Conservation (phyloP, 1,284 basidiomycete genomes). For the Melampsora larici-populina region DNA sequence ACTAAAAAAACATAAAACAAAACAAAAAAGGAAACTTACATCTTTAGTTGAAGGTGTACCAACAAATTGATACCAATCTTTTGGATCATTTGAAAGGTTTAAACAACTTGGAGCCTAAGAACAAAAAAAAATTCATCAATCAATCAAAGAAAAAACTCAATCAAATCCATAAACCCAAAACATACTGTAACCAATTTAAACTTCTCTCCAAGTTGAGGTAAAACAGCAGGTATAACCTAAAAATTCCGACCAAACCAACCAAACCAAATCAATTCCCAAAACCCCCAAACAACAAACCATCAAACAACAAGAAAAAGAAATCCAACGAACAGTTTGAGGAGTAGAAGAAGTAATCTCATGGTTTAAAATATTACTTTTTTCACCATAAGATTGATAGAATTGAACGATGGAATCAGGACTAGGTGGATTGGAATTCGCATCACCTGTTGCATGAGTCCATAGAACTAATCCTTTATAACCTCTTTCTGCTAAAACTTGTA, state of each 20-base stretch:
- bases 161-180: not conserved
- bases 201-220: not conserved
- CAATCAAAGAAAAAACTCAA: no score
- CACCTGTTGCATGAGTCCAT: constrained; percentile 32
- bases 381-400: constrained; percentile 20
- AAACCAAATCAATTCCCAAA: not conserved
- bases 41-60: constrained; percentile 4
- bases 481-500: constrained; percentile 47
- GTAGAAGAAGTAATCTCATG: constrained; percentile 7
- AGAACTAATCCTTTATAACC: constrained; percentile 48
- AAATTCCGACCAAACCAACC: not conserved
- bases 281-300: not conserved
- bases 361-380: constrained; percentile 21
- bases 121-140: not conserved
- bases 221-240: not conserved
- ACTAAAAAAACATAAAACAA: not conserved
- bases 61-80: constrained; percentile 28
- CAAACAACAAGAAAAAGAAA: not conserved
- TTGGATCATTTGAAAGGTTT: constrained; percentile 2
- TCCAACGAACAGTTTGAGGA: not conserved
- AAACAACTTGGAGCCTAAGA: constrained; percentile 23
- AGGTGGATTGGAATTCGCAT: not conserved
- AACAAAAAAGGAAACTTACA: constrained; percentile 8
- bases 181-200: not conserved
- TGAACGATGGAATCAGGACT: constrained; percentile 16